These are phyloP conservation scores for Chlorella ohadii DNA, from an alignment of 139 green algal species.

Conservation along the genomic window DNA sequence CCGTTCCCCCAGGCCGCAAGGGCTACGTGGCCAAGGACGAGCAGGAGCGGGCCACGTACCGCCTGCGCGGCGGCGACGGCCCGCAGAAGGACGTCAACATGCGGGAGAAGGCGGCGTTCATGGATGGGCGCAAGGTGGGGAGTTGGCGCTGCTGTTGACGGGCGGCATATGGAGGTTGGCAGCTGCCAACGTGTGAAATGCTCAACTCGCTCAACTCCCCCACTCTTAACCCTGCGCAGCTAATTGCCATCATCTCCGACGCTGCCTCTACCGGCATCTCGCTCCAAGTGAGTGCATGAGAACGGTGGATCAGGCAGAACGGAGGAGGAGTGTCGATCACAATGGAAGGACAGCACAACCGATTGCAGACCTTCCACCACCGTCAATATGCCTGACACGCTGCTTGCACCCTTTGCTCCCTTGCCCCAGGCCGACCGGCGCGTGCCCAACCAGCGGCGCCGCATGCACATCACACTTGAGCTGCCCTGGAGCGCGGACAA, in stretches of 20 bases:
- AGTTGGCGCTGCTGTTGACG: too few species aligned
- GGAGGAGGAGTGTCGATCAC: too few species aligned
- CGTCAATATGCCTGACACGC: too few species aligned
- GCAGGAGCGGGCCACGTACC: not conserved
- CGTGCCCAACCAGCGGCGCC: slow-evolving; percentile 58
- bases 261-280: slow-evolving; percentile 75
- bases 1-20: slow-evolving; percentile 20
- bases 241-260: slow-evolving; percentile 94
- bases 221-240: not conserved
- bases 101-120: slow-evolving; percentile 43
- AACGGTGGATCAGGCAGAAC: too few species aligned
- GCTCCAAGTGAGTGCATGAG: slow-evolving; percentile 10
- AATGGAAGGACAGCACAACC: too few species aligned
- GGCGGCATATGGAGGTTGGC: too few species aligned
- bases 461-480: slow-evolving; percentile 91
- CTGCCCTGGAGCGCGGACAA: slow-evolving; percentile 92
- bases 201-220: too few species aligned
- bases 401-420: too few species aligned
- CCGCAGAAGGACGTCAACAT: slow-evolving; percentile 44
- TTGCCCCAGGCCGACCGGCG: slow-evolving; percentile 47
- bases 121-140: slow-evolving; percentile 68
- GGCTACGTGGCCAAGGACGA: slow-evolving; percentile 4
- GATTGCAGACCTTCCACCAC: too few species aligned
- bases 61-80: slow-evolving; percentile 10
- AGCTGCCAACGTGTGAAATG: too few species aligned